These are phyloP conservation scores for Umbilicaria muhlenbergii DNA, from an alignment of 495 filamentous ascomycete genomes.

Conservation along the genomic window DNA sequence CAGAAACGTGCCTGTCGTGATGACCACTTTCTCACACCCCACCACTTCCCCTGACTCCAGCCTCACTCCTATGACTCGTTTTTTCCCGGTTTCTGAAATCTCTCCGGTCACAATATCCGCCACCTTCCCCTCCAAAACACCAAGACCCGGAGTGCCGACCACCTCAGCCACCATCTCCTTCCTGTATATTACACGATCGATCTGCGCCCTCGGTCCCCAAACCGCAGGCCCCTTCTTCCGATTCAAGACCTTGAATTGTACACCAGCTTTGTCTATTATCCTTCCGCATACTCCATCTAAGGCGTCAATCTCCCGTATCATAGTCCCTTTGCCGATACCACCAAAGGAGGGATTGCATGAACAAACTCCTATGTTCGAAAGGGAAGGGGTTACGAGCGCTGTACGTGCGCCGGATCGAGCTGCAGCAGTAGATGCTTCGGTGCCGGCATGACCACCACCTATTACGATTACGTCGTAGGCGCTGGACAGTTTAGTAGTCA, in stretches of 20 bases:
- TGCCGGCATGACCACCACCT: constrained; percentile 88
- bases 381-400: constrained; percentile 68
- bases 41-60: constrained; percentile 83
- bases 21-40: constrained; percentile 65
- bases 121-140: constrained; percentile 71
- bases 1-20: constrained; percentile 92
- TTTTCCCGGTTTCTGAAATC: constrained; percentile 36
- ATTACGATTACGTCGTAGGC: constrained; percentile 89
- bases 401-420: constrained; percentile 82
- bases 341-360: constrained; percentile 97
- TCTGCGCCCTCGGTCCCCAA: constrained; percentile 93
- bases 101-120: constrained; percentile 66
- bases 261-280: constrained; percentile 83
- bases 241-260: constrained; percentile 85
- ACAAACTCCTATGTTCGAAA: constrained; percentile 85
- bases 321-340: constrained; percentile 96
- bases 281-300: constrained; percentile 82
- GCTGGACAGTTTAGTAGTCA: constrained; percentile 22
- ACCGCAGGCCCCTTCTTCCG: constrained; percentile 83
- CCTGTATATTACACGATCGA: constrained; percentile 82
- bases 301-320: constrained; percentile 89
- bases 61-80: constrained; percentile 70
- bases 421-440: constrained; percentile 87
- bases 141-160: constrained; percentile 54
- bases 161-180: constrained; percentile 86